Evolutionary conservation across 2,329 filamentous ascomycete genomes (phyloP).

Genomic region (Ceratocystis smalleyi): DNA sequence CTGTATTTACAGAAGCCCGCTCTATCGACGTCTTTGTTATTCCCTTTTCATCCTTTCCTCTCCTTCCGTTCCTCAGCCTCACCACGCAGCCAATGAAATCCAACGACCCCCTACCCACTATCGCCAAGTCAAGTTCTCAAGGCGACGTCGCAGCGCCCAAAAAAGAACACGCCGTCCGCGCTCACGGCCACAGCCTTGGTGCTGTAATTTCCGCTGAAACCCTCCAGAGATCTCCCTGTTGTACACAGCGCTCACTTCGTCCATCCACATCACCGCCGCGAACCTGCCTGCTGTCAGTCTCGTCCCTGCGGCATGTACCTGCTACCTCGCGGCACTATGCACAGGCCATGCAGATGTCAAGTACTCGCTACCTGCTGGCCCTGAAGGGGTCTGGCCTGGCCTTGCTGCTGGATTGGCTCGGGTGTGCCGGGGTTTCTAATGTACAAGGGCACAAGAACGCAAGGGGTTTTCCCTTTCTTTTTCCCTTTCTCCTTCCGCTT

Average conservation of each 20-base stretch:
- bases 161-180: background rate
- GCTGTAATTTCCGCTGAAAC: background rate
- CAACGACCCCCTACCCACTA: background rate
- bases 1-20: slow-evolving; percentile 1
- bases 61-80: background rate
- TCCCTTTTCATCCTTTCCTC: background rate
- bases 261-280: background rate
- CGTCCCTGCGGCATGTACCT: background rate
- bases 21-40: background rate
- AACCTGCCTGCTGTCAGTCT: background rate
- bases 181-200: background rate
- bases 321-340: background rate
- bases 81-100: background rate
- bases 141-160: background rate
- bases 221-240: background rate
- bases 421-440: background rate
- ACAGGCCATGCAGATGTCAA: background rate
- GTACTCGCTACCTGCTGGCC: background rate
- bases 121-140: too few relatives aligned
- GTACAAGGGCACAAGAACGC: background rate
- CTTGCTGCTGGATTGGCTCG: background rate
- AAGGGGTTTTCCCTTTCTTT: too few relatives aligned
- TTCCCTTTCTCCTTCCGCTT: too few relatives aligned
- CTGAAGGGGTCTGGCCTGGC: background rate
- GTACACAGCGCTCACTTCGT: too few relatives aligned